Conservation (phyloP, 805 yeast species). For the Candida germanica region DNA sequence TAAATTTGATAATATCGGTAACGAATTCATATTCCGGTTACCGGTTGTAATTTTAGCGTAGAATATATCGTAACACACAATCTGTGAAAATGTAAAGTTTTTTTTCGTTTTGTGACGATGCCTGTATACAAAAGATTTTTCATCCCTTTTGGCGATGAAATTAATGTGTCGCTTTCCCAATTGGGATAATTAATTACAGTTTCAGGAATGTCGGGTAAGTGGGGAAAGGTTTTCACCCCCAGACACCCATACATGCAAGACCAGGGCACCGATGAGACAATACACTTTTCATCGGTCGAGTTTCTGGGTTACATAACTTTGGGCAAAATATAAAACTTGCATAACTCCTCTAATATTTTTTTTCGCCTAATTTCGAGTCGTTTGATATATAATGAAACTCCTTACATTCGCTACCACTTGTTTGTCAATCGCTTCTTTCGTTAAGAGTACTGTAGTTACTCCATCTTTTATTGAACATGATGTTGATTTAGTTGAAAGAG, state of each 20-base stretch:
- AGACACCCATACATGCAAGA: no score
- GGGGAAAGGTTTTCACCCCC: not conserved
- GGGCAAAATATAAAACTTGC: not conserved
- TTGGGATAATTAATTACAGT: constrained; percentile 1
- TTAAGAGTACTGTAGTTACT: constrained; percentile 6
- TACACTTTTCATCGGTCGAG: not conserved
- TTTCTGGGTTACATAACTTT: not conserved
- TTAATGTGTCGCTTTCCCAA: constrained; percentile 1
- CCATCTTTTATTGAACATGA: constrained; percentile 10
- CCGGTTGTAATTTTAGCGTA: constrained; percentile 20
- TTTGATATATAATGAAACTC: constrained; percentile 12
- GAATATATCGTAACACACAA: no score
- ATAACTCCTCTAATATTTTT: not conserved
- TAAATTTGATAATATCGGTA: constrained; percentile 24
- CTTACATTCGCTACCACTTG: constrained; percentile 13
- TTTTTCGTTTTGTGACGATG: no score
- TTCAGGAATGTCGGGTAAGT: not conserved
- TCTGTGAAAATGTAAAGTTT: no score
- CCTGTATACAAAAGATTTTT: no score
- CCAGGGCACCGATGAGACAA: not conserved
- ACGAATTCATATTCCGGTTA: constrained; percentile 27
- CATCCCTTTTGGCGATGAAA: not conserved
- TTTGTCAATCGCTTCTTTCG: constrained; percentile 11
- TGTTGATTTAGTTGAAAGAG: constrained; percentile 16
- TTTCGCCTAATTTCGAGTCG: not conserved